These are phyloP conservation scores for Adansonia grandidieri DNA, from an alignment of 441 rosid genomes.

Conservation along the genomic window DNA sequence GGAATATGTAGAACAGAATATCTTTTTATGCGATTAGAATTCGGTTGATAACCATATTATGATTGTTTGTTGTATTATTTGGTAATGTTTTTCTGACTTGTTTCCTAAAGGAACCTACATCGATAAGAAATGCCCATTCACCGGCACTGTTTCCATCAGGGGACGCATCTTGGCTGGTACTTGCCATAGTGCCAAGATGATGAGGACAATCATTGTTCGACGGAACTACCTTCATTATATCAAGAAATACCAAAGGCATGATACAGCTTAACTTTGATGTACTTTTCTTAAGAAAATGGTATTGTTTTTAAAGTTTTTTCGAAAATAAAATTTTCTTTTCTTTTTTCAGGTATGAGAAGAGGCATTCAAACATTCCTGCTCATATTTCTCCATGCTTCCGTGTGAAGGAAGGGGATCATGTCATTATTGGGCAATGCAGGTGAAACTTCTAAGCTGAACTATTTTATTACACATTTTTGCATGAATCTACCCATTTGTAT, in stretches of 20 bases:
- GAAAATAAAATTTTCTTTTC: neutral
- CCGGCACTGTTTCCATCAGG: slow-evolving; percentile 69
- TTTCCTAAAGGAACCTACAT: slow-evolving; percentile 56
- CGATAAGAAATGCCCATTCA: slow-evolving; percentile 76
- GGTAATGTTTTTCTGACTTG: neutral
- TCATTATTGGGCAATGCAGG: slow-evolving; percentile 93
- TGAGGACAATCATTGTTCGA: slow-evolving; percentile 66
- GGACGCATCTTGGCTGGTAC: slow-evolving; percentile 78
- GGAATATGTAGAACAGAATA: neutral
- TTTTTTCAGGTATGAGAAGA: slow-evolving; percentile 64
- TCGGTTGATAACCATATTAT: neutral
- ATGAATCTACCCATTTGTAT: neutral
- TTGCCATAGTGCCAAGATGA: slow-evolving; percentile 81
- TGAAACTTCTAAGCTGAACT: neutral
- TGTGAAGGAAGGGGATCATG: slow-evolving; percentile 85
- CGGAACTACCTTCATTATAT: slow-evolving; percentile 70
- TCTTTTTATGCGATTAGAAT: neutral
- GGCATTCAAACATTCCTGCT: slow-evolving; percentile 83
- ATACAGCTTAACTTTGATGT: neutral
- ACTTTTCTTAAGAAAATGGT: neutral
- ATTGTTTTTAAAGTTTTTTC: neutral
- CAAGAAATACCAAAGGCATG: slow-evolving; percentile 62
- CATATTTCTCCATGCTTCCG: slow-evolving; percentile 86
- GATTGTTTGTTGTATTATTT: slow-evolving; percentile 6
- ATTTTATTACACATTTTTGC: neutral